Conservation (phyloP, 129 eudicot genomes). For the Escallonia herrerae region DNA sequence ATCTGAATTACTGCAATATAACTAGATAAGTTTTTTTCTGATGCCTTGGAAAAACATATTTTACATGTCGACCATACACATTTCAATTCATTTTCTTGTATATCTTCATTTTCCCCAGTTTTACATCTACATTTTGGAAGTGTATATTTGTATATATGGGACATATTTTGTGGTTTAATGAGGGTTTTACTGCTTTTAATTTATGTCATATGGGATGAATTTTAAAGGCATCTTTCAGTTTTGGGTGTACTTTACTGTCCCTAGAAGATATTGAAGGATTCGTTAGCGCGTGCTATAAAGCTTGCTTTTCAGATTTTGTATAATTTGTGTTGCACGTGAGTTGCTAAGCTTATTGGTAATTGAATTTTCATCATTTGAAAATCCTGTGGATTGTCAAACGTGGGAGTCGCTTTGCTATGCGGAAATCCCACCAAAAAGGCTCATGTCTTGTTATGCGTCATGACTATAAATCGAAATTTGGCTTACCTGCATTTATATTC, state of each 20-base stretch:
- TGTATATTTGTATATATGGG: slow-evolving; percentile 47
- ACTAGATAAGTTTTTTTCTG: neutral
- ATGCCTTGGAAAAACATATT: neutral
- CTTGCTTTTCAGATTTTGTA: too few species aligned
- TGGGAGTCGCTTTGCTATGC: too few species aligned
- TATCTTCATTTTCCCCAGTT: neutral
- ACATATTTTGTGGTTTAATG: slow-evolving; percentile 15
- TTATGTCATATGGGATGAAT: slow-evolving; percentile 3
- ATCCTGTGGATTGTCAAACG: too few species aligned
- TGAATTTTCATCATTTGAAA: too few species aligned
- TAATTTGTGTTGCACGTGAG: too few species aligned
- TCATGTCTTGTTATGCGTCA: too few species aligned
- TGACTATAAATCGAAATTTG: too few species aligned
- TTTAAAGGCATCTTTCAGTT: neutral
- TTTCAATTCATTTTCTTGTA: neutral
- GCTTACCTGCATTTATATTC: too few species aligned
- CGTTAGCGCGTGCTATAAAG: too few species aligned
- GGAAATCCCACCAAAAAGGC: too few species aligned
- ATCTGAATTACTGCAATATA: neutral
- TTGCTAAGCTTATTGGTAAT: too few species aligned
- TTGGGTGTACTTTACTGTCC: neutral
- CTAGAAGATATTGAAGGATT: too few species aligned
- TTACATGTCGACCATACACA: neutral
- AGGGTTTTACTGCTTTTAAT: slow-evolving; percentile 7
- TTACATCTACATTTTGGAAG: neutral